Evolutionary conservation across 495 filamentous ascomycete genomes (phyloP).

Genomic region (Talaromyces liani): DNA sequence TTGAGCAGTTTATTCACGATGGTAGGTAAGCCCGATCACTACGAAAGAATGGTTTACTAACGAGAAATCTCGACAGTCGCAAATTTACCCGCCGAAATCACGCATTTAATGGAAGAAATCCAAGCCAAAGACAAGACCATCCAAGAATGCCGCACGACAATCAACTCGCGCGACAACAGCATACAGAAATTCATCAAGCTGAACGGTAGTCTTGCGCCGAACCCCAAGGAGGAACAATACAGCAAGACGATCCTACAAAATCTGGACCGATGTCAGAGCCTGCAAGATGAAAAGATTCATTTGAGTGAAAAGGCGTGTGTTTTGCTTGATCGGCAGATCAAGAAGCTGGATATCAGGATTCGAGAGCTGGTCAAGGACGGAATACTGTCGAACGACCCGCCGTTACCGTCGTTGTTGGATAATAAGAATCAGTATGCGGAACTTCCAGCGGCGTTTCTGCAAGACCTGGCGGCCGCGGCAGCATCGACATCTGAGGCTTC

Average conservation of each 20-base stretch:
- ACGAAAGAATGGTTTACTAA: conserved; percentile 3
- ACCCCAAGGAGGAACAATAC: conserved; percentile 79
- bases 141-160: conserved; percentile 62
- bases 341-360: conserved; percentile 79
- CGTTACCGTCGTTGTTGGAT: conserved; percentile 71
- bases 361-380: conserved; percentile 73
- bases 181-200: conserved; percentile 87
- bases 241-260: conserved; percentile 62
- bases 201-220: conserved; percentile 71
- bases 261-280: conserved; percentile 58
- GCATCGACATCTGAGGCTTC: conserved; percentile 17
- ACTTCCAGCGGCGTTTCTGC: conserved; percentile 44
- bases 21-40: conserved; percentile 24
- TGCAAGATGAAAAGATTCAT: conserved; percentile 83
- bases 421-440: conserved; percentile 49
- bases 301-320: conserved; percentile 70
- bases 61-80: conserved; percentile 43
- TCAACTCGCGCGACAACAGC: conserved; percentile 69
- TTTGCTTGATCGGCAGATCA: conserved; percentile 82
- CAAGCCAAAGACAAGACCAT: conserved; percentile 79
- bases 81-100: conserved; percentile 86
- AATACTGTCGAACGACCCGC: conserved; percentile 68
- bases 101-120: conserved; percentile 90
- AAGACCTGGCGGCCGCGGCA: conserved; percentile 17
- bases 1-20: conserved; percentile 90